Conservation (phyloP, 305 asterid genomes). For the Rubia peregrina region DNA sequence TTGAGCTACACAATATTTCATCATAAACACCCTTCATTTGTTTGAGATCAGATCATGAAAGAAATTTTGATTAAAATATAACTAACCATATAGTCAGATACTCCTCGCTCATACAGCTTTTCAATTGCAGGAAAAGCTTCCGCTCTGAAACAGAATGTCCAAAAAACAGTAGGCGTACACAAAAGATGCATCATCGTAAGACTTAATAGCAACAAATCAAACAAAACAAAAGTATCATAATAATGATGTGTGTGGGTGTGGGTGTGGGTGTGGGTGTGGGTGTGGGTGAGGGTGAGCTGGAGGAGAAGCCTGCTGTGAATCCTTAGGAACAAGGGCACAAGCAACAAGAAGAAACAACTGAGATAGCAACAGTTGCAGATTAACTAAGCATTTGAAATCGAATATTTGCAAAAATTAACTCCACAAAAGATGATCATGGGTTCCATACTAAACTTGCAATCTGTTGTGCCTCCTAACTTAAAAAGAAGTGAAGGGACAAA, state of each 20-base stretch:
- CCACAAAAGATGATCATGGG: background rate
- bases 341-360: background rate
- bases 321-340: too few relatives aligned
- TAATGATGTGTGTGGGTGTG: too few relatives aligned
- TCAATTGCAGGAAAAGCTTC: conserved; percentile 54
- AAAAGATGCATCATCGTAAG: background rate
- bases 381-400: background rate
- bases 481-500: background rate
- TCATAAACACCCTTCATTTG: background rate
- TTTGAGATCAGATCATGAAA: background rate
- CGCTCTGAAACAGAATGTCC: conserved; percentile 45
- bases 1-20: conserved; percentile 3
- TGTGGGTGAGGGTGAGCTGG: background rate
- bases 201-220: background rate
- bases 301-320: background rate
- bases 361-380: background rate
- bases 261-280: too few relatives aligned
- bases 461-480: background rate
- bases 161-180: background rate
- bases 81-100: conserved; percentile 87
- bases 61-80: conserved; percentile 12
- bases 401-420: background rate
- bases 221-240: background rate
- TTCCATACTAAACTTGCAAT: background rate
- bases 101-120: conserved; percentile 72